Evolutionary conservation across 495 filamentous ascomycete genomes (phyloP).

Genomic region (Neurospora sp.): DNA sequence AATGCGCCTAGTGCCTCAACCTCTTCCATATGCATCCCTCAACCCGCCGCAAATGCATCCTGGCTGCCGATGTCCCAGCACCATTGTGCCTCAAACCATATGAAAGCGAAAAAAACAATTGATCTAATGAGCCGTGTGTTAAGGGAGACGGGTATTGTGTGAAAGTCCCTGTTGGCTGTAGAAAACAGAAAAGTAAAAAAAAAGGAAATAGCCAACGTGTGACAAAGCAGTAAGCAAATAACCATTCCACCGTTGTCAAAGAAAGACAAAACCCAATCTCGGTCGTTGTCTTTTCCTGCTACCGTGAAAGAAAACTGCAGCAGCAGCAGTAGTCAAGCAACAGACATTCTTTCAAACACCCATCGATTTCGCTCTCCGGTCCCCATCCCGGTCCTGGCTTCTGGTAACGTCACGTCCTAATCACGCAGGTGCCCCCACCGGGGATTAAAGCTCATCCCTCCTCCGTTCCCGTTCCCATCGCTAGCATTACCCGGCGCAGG

Average conservation of each 20-base stretch:
- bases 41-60: neutral
- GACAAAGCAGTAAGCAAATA: neutral
- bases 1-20: neutral
- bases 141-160: neutral
- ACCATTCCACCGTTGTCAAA: neutral
- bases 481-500: constrained; percentile 21
- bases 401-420: constrained; percentile 1
- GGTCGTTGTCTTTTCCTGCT: neutral
- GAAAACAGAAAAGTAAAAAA: neutral
- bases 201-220: neutral
- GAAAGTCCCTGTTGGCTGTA: neutral
- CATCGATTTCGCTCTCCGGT: neutral
- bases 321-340: neutral
- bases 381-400: neutral
- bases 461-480: neutral
- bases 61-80: neutral
- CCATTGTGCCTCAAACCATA: neutral
- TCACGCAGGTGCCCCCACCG: constrained; percentile 31
- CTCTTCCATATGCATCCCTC: neutral
- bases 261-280: neutral
- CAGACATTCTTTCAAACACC: neutral
- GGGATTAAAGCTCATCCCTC: constrained; percentile 15
- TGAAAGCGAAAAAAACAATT: neutral
- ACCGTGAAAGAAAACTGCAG: neutral
- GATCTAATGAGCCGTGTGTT: neutral